Percentiles rank a stretch among this genome's conserved stretches.
phyloP scores from a whole-genome alignment of 1,284 basidiomycete species.

The Tilletia indica region DNA sequence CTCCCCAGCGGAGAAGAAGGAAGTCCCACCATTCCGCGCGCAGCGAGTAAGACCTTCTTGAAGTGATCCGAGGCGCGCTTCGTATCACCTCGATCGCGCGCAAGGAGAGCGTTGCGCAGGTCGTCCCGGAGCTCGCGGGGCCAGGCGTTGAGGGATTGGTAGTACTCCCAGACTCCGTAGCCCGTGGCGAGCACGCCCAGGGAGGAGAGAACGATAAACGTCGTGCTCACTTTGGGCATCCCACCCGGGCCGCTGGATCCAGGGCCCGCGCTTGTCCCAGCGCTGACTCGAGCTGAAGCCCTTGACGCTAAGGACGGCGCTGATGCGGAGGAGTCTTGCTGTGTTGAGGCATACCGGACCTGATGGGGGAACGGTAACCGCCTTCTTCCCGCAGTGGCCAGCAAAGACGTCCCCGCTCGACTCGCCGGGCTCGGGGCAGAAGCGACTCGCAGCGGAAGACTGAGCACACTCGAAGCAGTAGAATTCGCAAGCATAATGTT shows the following conservation, averaged over 20 bases:
- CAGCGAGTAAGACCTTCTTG: conserved; percentile 19
- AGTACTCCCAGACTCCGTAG: conserved; percentile 53
- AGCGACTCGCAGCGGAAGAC: too few relatives aligned
- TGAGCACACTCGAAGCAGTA: too few relatives aligned
- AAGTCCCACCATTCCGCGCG: background rate
- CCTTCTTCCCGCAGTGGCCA: too few relatives aligned
- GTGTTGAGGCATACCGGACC: too few relatives aligned
- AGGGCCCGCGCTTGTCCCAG: too few relatives aligned
- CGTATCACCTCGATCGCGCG: conserved; percentile 46
- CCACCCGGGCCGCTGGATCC: background rate
- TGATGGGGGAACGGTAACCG: too few relatives aligned
- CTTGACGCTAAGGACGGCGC: too few relatives aligned
- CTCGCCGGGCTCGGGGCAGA: too few relatives aligned
- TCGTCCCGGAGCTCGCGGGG: conserved; percentile 50
- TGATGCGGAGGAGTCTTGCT: too few relatives aligned
- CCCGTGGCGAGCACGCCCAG: conserved; percentile 48
- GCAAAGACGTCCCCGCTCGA: too few relatives aligned
- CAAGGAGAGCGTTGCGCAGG: conserved; percentile 51
- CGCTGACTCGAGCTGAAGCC: too few relatives aligned
- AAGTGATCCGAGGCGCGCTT: conserved; percentile 44
- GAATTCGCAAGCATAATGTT: too few relatives aligned
- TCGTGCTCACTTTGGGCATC: conserved; percentile 1
- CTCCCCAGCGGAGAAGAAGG: conserved; percentile 19
- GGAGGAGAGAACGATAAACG: conserved; percentile 31
- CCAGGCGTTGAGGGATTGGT: conserved; percentile 53